Percentiles rank a stretch among this genome's conserved stretches.
Conservation (phyloP, 2,329 filamentous ascomycete genomes). For the Penicillium thymicola region DNA sequence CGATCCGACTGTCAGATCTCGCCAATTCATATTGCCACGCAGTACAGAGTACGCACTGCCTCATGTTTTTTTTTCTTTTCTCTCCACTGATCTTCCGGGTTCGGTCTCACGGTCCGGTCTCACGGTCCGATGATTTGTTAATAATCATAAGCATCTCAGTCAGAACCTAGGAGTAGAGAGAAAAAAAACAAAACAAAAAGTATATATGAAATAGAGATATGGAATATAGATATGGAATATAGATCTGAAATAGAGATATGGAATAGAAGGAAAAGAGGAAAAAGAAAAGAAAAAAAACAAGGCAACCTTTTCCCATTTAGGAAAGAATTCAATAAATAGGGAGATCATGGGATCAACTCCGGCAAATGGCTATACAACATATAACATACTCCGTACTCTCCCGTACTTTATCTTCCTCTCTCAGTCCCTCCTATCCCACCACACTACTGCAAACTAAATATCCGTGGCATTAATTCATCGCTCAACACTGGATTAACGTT, state of each 20-base stretch:
- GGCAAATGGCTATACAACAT: too few relatives aligned
- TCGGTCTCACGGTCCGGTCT: not conserved
- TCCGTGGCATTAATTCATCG: constrained; percentile 1
- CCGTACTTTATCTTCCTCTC: not conserved
- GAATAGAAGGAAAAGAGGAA: not conserved
- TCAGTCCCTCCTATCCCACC: not conserved
- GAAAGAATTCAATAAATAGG: constrained; percentile 4
- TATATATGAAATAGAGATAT: not conserved
- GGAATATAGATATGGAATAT: not conserved
- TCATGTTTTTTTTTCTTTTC: not conserved
- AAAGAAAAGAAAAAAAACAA: not conserved
- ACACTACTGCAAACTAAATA: not conserved
- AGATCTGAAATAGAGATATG: not conserved
- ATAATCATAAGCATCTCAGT: not conserved
- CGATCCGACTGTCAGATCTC: constrained; percentile 23
- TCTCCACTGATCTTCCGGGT: constrained; percentile 3
- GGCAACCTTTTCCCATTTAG: constrained; percentile 1
- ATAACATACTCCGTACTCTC: too few relatives aligned
- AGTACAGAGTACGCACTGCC: not conserved
- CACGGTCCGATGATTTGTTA: not conserved
- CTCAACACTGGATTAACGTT: not conserved
- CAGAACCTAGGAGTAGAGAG: not conserved
- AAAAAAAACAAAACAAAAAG: too few relatives aligned
- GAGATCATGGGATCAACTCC: constrained; percentile 3
- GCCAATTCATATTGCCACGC: constrained; percentile 16